Conservation (phyloP, 169 alveolate species). For the Besnoitia besnoiti region DNA sequence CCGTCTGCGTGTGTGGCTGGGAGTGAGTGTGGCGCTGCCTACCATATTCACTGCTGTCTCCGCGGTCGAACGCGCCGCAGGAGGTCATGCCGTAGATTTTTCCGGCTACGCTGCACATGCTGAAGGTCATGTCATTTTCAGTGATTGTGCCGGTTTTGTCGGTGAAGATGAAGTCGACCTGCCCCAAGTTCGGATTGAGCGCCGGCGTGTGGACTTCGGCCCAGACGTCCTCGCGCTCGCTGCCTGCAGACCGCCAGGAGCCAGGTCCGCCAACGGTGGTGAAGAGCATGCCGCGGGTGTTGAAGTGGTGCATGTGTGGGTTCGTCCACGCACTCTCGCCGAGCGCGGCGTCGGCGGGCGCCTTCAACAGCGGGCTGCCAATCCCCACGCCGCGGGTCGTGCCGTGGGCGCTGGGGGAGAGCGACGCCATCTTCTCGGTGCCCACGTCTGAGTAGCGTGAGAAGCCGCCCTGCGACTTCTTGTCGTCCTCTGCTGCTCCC, state of each 20-base stretch:
- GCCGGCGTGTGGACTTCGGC: slow-evolving; percentile 46
- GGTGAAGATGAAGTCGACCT: slow-evolving; percentile 86
- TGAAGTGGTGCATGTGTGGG: not conserved
- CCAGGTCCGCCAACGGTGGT: not conserved
- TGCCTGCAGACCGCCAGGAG: not conserved
- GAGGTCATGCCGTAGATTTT: slow-evolving; percentile 46
- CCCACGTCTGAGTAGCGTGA: not conserved
- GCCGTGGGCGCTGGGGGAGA: too few relatives aligned
- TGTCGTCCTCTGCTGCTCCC: not conserved
- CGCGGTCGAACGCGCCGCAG: not conserved
- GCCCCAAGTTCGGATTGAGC: slow-evolving; percentile 56
- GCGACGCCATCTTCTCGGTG: not conserved
- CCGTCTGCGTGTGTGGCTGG: too few relatives aligned
- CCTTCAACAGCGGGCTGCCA: not conserved
- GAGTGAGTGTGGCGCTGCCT: too few relatives aligned
- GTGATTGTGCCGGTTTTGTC: slow-evolving; percentile 97
- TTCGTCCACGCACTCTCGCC: not conserved
- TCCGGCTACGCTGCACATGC: slow-evolving; percentile 65
- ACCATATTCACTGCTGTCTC: slow-evolving; percentile 30
- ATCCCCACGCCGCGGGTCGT: not conserved
- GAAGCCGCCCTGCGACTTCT: not conserved
- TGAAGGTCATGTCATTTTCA: slow-evolving; percentile 84
- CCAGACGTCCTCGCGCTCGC: slow-evolving; percentile 17
- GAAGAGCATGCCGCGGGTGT: not conserved
- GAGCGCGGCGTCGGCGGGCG: not conserved